Conservation (phyloP, 2,329 filamentous ascomycete genomes). For the Trichoderma gracile region DNA sequence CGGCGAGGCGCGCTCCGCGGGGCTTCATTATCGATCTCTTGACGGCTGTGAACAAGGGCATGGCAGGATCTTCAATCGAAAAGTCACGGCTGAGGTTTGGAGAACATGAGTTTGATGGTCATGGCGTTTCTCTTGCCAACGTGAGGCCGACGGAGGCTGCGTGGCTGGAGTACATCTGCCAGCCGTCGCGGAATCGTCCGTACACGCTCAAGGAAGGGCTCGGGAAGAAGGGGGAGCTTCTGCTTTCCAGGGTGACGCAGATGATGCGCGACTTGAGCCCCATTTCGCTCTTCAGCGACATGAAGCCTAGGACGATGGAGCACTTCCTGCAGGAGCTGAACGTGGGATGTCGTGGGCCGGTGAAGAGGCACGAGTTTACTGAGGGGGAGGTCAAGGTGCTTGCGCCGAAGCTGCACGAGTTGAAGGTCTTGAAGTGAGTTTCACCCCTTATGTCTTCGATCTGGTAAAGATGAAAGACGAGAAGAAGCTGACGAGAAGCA, state of each 20-base stretch:
- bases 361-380: conserved; percentile 32
- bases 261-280: conserved; percentile 31
- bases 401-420: conserved; percentile 17
- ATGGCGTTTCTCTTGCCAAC: background rate
- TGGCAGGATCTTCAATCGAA: background rate
- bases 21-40: conserved; percentile 28
- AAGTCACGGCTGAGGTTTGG: conserved; percentile 25
- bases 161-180: conserved; percentile 32
- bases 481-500: background rate
- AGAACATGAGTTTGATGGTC: conserved; percentile 20
- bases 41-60: conserved; percentile 24
- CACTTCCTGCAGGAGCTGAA: conserved; percentile 34
- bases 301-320: conserved; percentile 26
- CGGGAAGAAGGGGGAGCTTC: conserved; percentile 26
- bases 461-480: background rate
- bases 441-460: no score
- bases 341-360: conserved; percentile 25
- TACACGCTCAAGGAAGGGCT: conserved; percentile 3
- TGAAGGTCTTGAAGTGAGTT: conserved; percentile 19
- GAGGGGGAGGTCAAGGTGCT: conserved; percentile 28
- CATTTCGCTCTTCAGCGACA: conserved; percentile 28
- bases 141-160: conserved; percentile 32
- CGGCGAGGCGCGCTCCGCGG: conserved; percentile 28
- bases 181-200: conserved; percentile 25
- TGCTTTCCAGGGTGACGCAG: conserved; percentile 31